Conservation (phyloP, 2,329 filamentous ascomycete species). For the Neoscytalidium dimidiatum region DNA sequence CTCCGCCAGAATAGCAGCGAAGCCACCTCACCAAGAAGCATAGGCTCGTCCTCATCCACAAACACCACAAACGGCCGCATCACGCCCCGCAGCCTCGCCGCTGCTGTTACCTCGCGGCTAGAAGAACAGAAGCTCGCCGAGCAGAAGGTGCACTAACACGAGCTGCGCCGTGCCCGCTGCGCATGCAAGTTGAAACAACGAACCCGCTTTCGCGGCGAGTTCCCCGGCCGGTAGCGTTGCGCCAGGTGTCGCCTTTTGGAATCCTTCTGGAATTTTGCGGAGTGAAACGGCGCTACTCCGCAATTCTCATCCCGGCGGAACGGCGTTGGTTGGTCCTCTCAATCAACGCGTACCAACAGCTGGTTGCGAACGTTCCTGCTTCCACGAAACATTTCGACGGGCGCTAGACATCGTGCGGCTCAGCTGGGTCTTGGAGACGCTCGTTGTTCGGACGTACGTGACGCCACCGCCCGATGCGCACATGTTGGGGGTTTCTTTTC, state of each 20-base stretch:
- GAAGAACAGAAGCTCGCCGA: slow-evolving; percentile 11
- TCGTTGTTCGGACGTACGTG: background rate
- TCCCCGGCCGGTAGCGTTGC: background rate
- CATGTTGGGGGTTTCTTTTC: background rate
- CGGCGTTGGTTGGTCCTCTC: background rate
- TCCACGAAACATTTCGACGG: background rate
- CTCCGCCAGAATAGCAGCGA: slow-evolving; percentile 2
- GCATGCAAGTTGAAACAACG: background rate
- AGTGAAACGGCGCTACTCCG: background rate
- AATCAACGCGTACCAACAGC: background rate
- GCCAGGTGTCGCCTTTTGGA: background rate
- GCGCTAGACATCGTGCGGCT: background rate
- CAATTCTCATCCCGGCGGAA: background rate
- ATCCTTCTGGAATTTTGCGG: background rate
- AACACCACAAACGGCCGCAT: background rate
- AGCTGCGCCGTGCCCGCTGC: background rate
- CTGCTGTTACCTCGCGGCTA: slow-evolving; percentile 12
- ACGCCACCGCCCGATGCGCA: background rate
- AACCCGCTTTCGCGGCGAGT: background rate
- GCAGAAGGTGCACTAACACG: background rate
- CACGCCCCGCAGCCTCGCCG: slow-evolving; percentile 10
- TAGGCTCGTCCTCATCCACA: background rate
- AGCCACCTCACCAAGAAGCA: background rate
- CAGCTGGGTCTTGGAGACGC: background rate
- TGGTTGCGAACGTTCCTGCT: background rate